Base-by-base conservation (phyloP, 306 rosid genomes). In the Vachellia collinsii region DNA sequence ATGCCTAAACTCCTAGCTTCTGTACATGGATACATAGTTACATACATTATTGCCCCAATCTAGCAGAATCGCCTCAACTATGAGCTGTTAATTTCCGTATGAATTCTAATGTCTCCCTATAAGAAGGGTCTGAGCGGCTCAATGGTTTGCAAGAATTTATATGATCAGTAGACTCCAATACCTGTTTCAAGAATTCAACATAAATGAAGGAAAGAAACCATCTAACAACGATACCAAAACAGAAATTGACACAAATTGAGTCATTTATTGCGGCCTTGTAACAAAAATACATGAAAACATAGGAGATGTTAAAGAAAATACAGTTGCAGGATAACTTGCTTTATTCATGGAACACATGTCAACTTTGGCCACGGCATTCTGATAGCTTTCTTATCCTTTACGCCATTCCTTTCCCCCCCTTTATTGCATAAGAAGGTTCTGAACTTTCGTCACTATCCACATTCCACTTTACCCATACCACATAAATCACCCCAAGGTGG, bases 91-190 rank as follows among this genome's bases (percentile, higher is more conserved):
- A 69, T 87, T 93, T 93, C 82, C 67, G 86, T 85, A 95, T 87
- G 86, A 95, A 90, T 80, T 89, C 86, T 76, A 93, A 84, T 75
- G 85, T 91, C 91, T 89, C 92, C 1, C 87, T 85, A 79, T 95
- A 93, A 8, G 99, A 95, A 37, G 99, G 96, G 86, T 95, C 99
- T 0, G 77, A 37, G 22, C 91, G 96, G 86, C 85, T 89, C 82
- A 93, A 75, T 16, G 99, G 99, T 61, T 95, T 95, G 86, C 99
- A 95, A 41, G 98, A 95, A 80, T 93, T 91, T 79, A 95, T 91
- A 79, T 95, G 99, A 88, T 95, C 99, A 1, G 98, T 95, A 13
- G 99, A 95, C 54, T 95, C 98, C 79, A 95, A 80, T 20, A 95
- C 98, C 99, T 95, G 91, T 84, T 79, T 41, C 83, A 74, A 75